Conservation (phyloP, 164 flowering plant species). For the Kingdonia uniflora region DNA sequence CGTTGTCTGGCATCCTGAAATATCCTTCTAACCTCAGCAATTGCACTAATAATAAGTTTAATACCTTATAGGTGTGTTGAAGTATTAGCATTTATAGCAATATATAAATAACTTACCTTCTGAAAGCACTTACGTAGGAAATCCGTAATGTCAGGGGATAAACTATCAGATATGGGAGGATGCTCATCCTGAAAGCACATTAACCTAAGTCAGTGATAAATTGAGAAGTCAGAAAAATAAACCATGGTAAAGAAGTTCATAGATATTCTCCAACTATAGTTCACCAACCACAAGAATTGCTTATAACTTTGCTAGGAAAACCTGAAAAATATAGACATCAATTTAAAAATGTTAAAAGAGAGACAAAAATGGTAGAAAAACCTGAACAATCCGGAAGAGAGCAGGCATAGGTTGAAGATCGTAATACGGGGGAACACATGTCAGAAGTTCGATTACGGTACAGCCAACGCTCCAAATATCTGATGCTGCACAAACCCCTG, state of each 20-base stretch:
- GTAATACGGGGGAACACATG: conserved; percentile 98
- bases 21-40: conserved; percentile 12
- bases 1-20: conserved; percentile 94
- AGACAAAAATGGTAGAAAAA: conserved; percentile 9
- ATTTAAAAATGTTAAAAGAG: neutral
- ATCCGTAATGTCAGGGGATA: conserved; percentile 88
- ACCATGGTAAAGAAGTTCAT: neutral
- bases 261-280: neutral
- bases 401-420: conserved; percentile 99
- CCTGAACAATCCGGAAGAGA: conserved; percentile 97
- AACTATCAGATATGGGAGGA: conserved; percentile 92
- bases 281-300: neutral
- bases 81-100: neutral
- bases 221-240: neutral
- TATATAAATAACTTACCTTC: conserved; percentile 53
- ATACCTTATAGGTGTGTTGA: neutral
- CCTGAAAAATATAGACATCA: neutral
- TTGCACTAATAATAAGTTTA: conserved; percentile 1
- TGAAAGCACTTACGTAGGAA: conserved; percentile 89
- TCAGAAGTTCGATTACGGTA: conserved; percentile 97
- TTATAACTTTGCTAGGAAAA: neutral
- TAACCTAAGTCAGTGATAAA: neutral
- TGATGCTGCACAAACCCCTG: conserved; percentile 99
- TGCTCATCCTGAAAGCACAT: conserved; percentile 65
- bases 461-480: conserved; percentile 99